Percentiles rank a stretch among this genome's conserved stretches.
Conservation (phyloP, 495 filamentous ascomycete species). For the Lophiotrema nucula region DNA sequence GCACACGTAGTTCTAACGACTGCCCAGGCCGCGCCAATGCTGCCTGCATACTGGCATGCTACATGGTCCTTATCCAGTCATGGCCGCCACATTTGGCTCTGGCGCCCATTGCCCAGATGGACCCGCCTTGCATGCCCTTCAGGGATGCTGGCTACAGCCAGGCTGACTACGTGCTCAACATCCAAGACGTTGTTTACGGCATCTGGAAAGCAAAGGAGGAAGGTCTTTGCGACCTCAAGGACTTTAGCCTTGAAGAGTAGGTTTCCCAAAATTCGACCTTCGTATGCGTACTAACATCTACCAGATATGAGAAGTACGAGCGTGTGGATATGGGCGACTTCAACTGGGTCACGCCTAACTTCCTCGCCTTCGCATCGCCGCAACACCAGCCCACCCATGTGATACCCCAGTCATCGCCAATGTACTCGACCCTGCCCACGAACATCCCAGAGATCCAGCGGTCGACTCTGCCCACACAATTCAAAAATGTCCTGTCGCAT, state of each 20-base stretch:
- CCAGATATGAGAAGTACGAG: slow-evolving; percentile 85
- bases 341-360: slow-evolving; percentile 96
- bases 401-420: slow-evolving; percentile 66
- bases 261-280: slow-evolving; percentile 39
- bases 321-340: slow-evolving; percentile 98
- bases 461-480: slow-evolving; percentile 68
- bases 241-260: slow-evolving; percentile 91
- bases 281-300: too few relatives aligned
- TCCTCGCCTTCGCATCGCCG: slow-evolving; percentile 94
- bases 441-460: slow-evolving; percentile 63
- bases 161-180: slow-evolving; percentile 88
- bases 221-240: slow-evolving; percentile 77
- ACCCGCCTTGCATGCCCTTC: slow-evolving; percentile 98
- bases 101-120: slow-evolving; percentile 90
- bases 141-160: slow-evolving; percentile 98
- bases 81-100: slow-evolving; percentile 99
- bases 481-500: slow-evolving; percentile 92
- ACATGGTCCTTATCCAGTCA: slow-evolving; percentile 97
- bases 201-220: slow-evolving; percentile 99
- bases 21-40: slow-evolving; percentile 79
- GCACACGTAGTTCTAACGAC: too few relatives aligned
- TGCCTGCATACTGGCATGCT: slow-evolving; percentile 90
- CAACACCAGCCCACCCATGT: slow-evolving; percentile 73
- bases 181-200: slow-evolving; percentile 97
- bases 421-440: slow-evolving; percentile 68